A percentile compares a stretch with the other conserved stretches of the same genome.
Conservation (phyloP, 345 rosid genomes). For the Isatis tinctoria region DNA sequence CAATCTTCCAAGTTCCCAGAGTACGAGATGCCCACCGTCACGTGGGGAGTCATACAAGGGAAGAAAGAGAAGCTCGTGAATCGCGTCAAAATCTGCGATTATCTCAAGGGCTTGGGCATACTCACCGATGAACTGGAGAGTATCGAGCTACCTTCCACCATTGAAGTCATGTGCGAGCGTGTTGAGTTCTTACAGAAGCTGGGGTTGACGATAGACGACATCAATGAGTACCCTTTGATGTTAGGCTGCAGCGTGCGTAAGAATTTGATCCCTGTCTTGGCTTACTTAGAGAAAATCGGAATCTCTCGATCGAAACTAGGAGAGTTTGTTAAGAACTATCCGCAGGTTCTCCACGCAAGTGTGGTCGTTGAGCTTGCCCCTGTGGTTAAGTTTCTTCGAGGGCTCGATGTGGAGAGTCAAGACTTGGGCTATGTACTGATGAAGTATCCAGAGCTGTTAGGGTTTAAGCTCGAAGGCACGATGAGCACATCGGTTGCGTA, state of each 20-base stretch:
- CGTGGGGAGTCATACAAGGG: slow-evolving; percentile 93
- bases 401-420: slow-evolving; percentile 86
- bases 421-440: slow-evolving; percentile 73
- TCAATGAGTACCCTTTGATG: slow-evolving; percentile 81
- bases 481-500: slow-evolving; percentile 86
- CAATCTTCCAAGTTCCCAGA: slow-evolving; percentile 72
- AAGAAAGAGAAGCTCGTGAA: slow-evolving; percentile 79
- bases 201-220: slow-evolving; percentile 72
- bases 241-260: slow-evolving; percentile 84
- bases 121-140: slow-evolving; percentile 81
- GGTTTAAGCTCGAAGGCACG: slow-evolving; percentile 93
- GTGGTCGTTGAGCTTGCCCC: slow-evolving; percentile 94
- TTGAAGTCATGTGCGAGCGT: slow-evolving; percentile 90
- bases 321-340: slow-evolving; percentile 75
- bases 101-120: slow-evolving; percentile 72
- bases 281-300: slow-evolving; percentile 79
- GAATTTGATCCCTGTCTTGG: slow-evolving; percentile 85
- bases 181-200: slow-evolving; percentile 77
- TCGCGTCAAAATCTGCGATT: slow-evolving; percentile 89
- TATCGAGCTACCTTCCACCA: slow-evolving; percentile 80
- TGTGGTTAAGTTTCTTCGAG: slow-evolving; percentile 80
- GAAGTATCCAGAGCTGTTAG: slow-evolving; percentile 88
- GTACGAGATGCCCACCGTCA: slow-evolving; percentile 93
- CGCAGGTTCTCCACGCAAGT: slow-evolving; percentile 76
- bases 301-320: slow-evolving; percentile 68